These are phyloP conservation scores for Aspergillus neoniger DNA, from an alignment of 2,329 filamentous ascomycete species.

Conservation along the genomic window DNA sequence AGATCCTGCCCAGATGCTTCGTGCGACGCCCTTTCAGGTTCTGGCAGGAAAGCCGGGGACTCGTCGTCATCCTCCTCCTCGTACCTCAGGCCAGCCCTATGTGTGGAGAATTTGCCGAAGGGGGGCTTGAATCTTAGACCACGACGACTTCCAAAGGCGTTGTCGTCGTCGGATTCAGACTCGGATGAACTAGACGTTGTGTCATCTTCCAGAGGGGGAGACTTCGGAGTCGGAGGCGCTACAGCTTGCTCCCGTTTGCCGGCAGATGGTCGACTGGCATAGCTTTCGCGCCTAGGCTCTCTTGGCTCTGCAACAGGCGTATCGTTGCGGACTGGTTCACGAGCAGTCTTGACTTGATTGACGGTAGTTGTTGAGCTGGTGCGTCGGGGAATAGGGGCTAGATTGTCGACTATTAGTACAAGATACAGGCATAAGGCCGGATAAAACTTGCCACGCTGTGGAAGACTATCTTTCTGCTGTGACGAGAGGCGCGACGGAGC, in stretches of 20 bases:
- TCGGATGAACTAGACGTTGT: conserved; percentile 34
- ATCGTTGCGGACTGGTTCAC: conserved; percentile 29
- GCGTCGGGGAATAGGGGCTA: conserved; percentile 26
- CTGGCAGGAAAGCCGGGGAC: conserved; percentile 48
- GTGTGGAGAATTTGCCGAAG: conserved; percentile 44
- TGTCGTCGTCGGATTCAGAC: conserved; percentile 36
- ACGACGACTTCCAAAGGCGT: conserved; percentile 23
- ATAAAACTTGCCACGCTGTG: conserved; percentile 29
- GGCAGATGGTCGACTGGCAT: conserved; percentile 25
- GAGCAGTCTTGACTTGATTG: conserved; percentile 28
- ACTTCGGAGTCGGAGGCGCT: conserved; percentile 26
- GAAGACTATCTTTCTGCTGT: conserved; percentile 35
- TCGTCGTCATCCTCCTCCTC: conserved; percentile 50
- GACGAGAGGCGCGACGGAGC: conserved; percentile 42
- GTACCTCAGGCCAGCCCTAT: conserved; percentile 35
- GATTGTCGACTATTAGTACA: not conserved
- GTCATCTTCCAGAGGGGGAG: conserved; percentile 38
- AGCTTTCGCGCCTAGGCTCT: conserved; percentile 27
- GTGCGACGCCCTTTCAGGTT: conserved; percentile 18
- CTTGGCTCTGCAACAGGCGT: conserved; percentile 27
- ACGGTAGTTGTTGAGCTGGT: conserved; percentile 36
- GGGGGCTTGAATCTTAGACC: conserved; percentile 38
- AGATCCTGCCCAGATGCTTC: conserved; percentile 37
- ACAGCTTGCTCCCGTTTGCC: conserved; percentile 29
- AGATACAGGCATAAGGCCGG: not conserved